Percentiles rank a stretch among this genome's conserved stretches.
Conservation (phyloP, 169 alveolate species). For the Blepharisma undulans region DNA sequence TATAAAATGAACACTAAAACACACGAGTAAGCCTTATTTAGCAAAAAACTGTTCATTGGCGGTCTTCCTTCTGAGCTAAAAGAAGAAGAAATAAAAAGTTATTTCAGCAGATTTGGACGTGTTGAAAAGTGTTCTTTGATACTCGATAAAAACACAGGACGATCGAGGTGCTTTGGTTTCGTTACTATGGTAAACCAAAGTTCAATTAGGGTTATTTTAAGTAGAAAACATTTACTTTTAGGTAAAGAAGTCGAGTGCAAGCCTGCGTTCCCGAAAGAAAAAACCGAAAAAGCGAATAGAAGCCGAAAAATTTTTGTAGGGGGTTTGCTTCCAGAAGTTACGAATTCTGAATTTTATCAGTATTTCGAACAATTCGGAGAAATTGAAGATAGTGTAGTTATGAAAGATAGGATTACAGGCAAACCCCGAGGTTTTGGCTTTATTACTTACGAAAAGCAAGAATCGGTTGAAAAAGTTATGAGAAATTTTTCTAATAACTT, state of each 20-base stretch:
- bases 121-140: slow-evolving; percentile 68
- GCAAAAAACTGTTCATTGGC: slow-evolving; percentile 39
- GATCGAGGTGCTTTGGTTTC: slow-evolving; percentile 93
- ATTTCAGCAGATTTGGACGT: slow-evolving; percentile 69
- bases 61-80: slow-evolving; percentile 52
- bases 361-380: slow-evolving; percentile 88
- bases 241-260: slow-evolving; percentile 83
- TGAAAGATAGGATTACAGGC: slow-evolving; percentile 84
- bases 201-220: slow-evolving; percentile 70
- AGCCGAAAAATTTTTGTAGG: slow-evolving; percentile 87
- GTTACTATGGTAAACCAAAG: slow-evolving; percentile 78
- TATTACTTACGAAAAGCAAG: slow-evolving; percentile 81
- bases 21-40: neutral
- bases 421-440: slow-evolving; percentile 94
- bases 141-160: slow-evolving; percentile 82
- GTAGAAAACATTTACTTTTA: slow-evolving; percentile 74
- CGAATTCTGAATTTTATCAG: slow-evolving; percentile 79
- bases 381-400: slow-evolving; percentile 84
- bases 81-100: slow-evolving; percentile 61
- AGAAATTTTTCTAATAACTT: slow-evolving; percentile 69
- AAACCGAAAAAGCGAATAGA: slow-evolving; percentile 29
- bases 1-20: neutral
- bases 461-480: slow-evolving; percentile 83
- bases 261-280: slow-evolving; percentile 80
- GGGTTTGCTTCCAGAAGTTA: slow-evolving; percentile 75